These are phyloP conservation scores for Volvox reticuliferus DNA, from an alignment of 139 green algal species.

Conservation along the genomic window DNA sequence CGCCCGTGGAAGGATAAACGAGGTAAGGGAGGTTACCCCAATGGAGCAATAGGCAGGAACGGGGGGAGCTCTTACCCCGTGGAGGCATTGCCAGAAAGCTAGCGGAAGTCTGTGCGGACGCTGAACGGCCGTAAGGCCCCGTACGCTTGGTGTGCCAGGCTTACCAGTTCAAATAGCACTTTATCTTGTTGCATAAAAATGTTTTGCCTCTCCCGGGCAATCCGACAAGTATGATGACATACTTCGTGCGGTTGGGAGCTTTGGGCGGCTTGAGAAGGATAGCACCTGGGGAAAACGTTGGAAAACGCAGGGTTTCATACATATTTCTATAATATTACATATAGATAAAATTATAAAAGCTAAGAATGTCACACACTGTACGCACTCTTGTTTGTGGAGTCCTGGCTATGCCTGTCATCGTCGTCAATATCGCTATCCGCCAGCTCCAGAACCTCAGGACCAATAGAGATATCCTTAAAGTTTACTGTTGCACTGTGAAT, in stretches of 20 bases:
- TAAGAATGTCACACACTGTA: not conserved
- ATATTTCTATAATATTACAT: not conserved
- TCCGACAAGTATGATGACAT: slow-evolving; percentile 85
- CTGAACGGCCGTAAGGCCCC: too few species aligned
- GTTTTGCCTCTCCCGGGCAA: slow-evolving; percentile 94
- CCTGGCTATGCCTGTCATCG: slow-evolving; percentile 44
- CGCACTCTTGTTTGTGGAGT: slow-evolving; percentile 62
- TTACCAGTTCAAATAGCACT: slow-evolving; percentile 75
- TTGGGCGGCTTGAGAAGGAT: slow-evolving; percentile 22
- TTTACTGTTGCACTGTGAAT: not conserved
- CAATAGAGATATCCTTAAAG: slow-evolving; percentile 33
- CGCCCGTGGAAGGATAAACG: too few species aligned
- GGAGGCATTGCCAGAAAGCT: too few species aligned
- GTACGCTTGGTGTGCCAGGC: not conserved
- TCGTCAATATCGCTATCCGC: slow-evolving; percentile 15
- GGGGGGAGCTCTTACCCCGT: too few species aligned
- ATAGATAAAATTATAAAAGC: not conserved
- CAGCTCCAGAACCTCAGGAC: not conserved
- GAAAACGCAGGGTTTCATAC: not conserved
- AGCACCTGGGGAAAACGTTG: not conserved
- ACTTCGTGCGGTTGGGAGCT: slow-evolving; percentile 51
- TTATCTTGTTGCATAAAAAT: slow-evolving; percentile 95
- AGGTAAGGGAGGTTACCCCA: too few species aligned
- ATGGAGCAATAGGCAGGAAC: too few species aligned
- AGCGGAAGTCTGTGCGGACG: too few species aligned